Conservation (phyloP, 192 early-diverging fungal species). For the Coemansia sp. region DNA sequence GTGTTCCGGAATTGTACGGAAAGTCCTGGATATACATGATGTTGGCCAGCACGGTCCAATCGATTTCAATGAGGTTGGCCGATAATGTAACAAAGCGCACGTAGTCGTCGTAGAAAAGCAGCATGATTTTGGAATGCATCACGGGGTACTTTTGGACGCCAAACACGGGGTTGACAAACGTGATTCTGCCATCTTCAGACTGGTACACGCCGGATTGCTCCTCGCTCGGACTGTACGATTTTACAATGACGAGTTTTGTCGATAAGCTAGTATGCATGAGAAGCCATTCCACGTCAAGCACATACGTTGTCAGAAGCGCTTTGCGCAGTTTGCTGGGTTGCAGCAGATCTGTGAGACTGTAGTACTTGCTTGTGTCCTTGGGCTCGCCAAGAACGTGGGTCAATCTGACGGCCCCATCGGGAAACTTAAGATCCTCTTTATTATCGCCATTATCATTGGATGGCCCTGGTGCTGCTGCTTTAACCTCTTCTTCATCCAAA, state of each 20-base stretch:
- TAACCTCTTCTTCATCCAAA: background rate
- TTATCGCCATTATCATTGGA: background rate
- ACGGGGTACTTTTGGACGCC: conserved; percentile 47
- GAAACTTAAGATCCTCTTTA: conserved; percentile 10
- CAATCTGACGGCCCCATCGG: conserved; percentile 18
- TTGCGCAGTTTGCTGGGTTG: conserved; percentile 42
- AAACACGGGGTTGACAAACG: conserved; percentile 56
- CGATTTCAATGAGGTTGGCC: conserved; percentile 60
- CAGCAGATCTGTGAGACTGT: conserved; percentile 17
- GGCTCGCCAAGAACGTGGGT: conserved; percentile 19
- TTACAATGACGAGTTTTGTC: conserved; percentile 40
- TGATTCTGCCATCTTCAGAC: conserved; percentile 22
- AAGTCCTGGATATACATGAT: conserved; percentile 70
- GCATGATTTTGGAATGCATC: conserved; percentile 68
- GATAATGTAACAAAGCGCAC: conserved; percentile 62
- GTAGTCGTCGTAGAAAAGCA: conserved; percentile 59
- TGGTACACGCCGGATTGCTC: conserved; percentile 28
- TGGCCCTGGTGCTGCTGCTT: background rate
- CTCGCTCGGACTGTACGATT: conserved; percentile 16
- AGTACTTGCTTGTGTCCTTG: background rate
- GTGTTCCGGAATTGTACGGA: conserved; percentile 12
- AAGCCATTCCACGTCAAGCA: conserved; percentile 57
- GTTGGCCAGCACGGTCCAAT: conserved; percentile 64
- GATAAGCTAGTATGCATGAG: conserved; percentile 30
- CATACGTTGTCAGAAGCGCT: conserved; percentile 59